Evolutionary conservation across 768 basidiomycete genomes (phyloP), one percentile per base, ranked within the genome.

Genomic region (Asterophora lycoperdoides): DNA sequence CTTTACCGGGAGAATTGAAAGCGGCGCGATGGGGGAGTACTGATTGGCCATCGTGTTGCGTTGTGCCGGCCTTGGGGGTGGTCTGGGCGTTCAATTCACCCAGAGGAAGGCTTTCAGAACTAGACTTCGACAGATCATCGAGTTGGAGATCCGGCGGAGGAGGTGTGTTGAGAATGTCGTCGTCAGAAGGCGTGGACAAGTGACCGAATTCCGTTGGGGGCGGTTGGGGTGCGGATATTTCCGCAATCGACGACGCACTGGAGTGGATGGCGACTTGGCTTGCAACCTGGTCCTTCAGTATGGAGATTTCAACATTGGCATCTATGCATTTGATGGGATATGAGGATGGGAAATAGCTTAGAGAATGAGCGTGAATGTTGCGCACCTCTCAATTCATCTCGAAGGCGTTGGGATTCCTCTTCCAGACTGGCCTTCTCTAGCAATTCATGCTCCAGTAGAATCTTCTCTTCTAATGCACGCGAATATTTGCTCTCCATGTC

Each of bases 381-480:
- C 73, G 52, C 56, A 90, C 95, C 95, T 81, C 93, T 75, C 35
- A 97, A 69, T 62, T 98, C 94, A 60, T 98, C 96, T 64, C 83
- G 92, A 51, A 95, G 64, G 38, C 96, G 79, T 66, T 98, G 96
- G 40, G 76, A 79, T 59, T 94, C 88, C 65, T 95, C 94, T 61
- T 97, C 93, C 37, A 96, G 62, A 55, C 77, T 83, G 4, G 92
- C 90, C 65, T 95, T 96, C 66, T 87, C 86, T 20, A 97, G 71
- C 28, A 98, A 74, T 60, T 99, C 96, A 56, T 98, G 93, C 66
- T 99, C 96, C 32, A 98, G 77, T 20, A 99, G 71, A 47, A 97
- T 97, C 71, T 97, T 98, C 71, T 98, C 93, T 67, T 99, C 96
- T 29, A 98, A 73, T 1, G 87, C 88, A 45, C 84, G 80, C 51